Evolutionary conservation across 129 eudicot species (phyloP), one percentile per base, ranked within the genome.

Genomic region (Flaveria brownii): DNA sequence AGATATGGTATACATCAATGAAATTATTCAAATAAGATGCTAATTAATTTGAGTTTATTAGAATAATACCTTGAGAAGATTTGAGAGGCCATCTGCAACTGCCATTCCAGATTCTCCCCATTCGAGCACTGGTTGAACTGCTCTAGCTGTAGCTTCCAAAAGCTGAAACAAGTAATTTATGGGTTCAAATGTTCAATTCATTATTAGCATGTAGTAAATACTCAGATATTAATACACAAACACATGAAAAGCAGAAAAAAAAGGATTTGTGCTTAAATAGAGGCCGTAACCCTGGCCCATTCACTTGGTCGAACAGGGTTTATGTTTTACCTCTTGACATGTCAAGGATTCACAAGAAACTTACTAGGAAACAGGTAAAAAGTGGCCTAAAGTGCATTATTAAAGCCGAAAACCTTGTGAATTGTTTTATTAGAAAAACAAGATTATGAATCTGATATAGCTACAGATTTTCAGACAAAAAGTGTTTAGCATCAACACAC

Each of bases 101-200:
- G 91, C 85, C 69, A 82, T 69, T 68, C 98, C 98, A 50, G 98
- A 88, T 79, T 91, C 98, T 68, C 97, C 98, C 98, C 98, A 91
- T 82, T 87, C 91, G 22, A 91, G 88, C 50, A 94, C 98, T 7
- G 93, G 93, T 80, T 87, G 88, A 75, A 94, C 92, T 26, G 98
- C 97, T 84, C 97, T 88, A 13, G 98, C 98, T 36, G 98, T 91
- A 70, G 90, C 98, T 87, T 94, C 98, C 81, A 94, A 73, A 9
- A 94, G 93, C 98, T 94, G 84, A 64, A 77, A 55, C 39, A 51
- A 56, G 43, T 71, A 25, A 86, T 61, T 49, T 55, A 9, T 11
- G 15, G 17, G n/a, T 17, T 36, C 15, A 11, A 6, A 25, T 65
- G 23, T 14, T 33, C 14, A 10, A 5, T 17, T 65, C 30, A 46